Base-by-base conservation (phyloP, 768 basidiomycete species). In the Mycena olivaceomarginata region DNA sequence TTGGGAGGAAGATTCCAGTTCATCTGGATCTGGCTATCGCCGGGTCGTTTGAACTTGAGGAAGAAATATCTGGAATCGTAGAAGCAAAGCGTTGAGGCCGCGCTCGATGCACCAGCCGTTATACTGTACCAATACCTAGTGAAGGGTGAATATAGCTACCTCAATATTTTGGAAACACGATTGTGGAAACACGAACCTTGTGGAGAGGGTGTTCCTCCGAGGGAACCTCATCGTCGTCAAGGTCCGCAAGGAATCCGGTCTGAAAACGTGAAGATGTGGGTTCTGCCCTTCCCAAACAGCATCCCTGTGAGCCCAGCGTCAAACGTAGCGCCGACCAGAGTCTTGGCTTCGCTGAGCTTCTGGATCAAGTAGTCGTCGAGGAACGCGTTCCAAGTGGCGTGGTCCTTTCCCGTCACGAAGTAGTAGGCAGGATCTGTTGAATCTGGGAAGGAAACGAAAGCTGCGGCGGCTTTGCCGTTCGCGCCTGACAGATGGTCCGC, bases 91-190 rank as follows among this genome's bases (percentile, higher is more conserved):
- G 73, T 74, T 18, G 77, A 78, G 4, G 4, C 73, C 77, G 37
- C 67, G 68, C 20, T 75, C 73, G 64, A 78, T 70, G 60, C 73
- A 70, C 73, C 73, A 78, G 7, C 73, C 73, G 5, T 9, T n/a
- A 39, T 46, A 69, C 22, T 78, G 39, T 4, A 12, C 9, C 1
- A 77, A 66, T 4, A 73, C 64, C 72, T 73, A 13, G 57, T 13
- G 15, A 40, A 16, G 37, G 37, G 16, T 62, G 59, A 62, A 62
- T 40, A 10, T 18, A 20, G 51, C 20, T 53, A 53, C 51, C 11
- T 10, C 39, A 16, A 39, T 18, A 39, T n/a, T 20, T 53, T 8
- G n/a, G 3, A n/a, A n/a, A 46, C 57, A 37, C 31, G 31, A 31
- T 31, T 31, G 31, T 31, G 31, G 31, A 31, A 31, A 31, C 31